A percentile compares a stretch with the other conserved stretches of the same genome.
These are phyloP conservation scores for Neofusicoccum cordaticola DNA, from an alignment of 2,329 filamentous ascomycete species.

Conservation along the genomic window DNA sequence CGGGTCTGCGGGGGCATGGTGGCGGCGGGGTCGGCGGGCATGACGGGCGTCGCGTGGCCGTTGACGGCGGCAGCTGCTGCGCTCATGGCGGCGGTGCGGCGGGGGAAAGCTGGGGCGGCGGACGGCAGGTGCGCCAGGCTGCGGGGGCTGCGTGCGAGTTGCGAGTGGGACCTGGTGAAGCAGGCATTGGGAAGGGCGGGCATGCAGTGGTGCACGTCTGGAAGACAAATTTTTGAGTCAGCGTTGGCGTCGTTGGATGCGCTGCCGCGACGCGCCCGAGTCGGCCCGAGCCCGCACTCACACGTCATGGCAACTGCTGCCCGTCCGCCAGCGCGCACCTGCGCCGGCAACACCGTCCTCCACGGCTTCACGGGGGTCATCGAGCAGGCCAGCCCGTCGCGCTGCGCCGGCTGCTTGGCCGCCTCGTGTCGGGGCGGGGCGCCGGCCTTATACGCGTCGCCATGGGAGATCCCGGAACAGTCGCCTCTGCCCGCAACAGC, in stretches of 20 bases:
- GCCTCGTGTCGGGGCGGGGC: too few relatives aligned
- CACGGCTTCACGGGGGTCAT: too few relatives aligned
- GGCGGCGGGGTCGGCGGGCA: neutral
- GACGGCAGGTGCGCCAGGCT: neutral
- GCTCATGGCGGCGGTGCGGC: conserved; percentile 3
- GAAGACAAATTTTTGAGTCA: conserved; percentile 11
- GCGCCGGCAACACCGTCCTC: too few relatives aligned
- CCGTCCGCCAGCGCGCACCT: too few relatives aligned
- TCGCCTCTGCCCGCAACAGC: too few relatives aligned
- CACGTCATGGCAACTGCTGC: neutral
- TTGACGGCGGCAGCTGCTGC: neutral
- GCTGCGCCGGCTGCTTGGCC: too few relatives aligned
- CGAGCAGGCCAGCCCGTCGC: too few relatives aligned
- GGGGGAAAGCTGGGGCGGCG: neutral
- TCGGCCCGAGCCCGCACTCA: neutral
- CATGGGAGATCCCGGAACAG: too few relatives aligned
- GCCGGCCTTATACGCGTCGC: too few relatives aligned
- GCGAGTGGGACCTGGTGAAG: neutral
- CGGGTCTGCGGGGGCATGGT: conserved; percentile 27
- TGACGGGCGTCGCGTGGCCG: neutral
- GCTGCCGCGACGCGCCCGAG: neutral
- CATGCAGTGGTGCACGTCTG: conserved; percentile 7
- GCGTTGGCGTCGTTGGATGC: neutral
- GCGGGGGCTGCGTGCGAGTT: neutral
- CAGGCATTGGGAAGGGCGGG: conserved; percentile 16